Conservation (phyloP, 805 yeast genomes). For the Yarrowia deformans region DNA sequence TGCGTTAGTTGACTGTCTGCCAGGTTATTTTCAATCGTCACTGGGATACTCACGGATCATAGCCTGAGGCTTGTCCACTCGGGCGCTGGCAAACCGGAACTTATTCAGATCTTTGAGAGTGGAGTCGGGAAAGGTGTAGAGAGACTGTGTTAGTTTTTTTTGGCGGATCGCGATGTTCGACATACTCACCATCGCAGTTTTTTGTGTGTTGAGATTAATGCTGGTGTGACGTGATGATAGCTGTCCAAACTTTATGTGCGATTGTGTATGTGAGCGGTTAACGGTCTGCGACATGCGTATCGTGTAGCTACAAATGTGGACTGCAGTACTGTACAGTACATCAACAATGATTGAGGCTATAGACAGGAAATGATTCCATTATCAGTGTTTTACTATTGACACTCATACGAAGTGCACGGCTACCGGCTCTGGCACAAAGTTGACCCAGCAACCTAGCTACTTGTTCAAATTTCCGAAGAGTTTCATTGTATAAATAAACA, state of each 20-base stretch:
- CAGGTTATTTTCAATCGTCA: no score
- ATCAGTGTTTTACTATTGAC: not conserved
- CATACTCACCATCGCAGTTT: slow-evolving; percentile 18
- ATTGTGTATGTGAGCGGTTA: slow-evolving; percentile 25
- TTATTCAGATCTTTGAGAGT: slow-evolving; percentile 68
- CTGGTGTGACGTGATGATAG: slow-evolving; percentile 13
- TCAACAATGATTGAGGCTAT: not conserved
- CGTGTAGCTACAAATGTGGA: no score
- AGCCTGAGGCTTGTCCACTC: slow-evolving; percentile 68
- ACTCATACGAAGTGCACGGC: not conserved
- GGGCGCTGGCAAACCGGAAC: slow-evolving; percentile 75
- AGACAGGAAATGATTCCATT: not conserved
- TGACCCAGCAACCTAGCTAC: not conserved
- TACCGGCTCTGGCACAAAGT: not conserved
- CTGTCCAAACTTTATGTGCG: slow-evolving; percentile 18
- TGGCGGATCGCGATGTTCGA: not conserved
- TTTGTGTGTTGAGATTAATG: slow-evolving; percentile 2
- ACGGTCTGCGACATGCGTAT: not conserved
- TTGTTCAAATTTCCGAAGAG: no score
- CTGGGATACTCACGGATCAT: slow-evolving; percentile 57
- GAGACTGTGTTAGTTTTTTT: slow-evolving; percentile 45
- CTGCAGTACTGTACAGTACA: no score
- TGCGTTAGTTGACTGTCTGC: slow-evolving; percentile 17
- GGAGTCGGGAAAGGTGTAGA: slow-evolving; percentile 69
- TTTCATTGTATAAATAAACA: slow-evolving; percentile 27